These are phyloP conservation scores for Opeltia flavorubescens DNA, from an alignment of 495 filamentous ascomycete genomes.

Conservation along the genomic window DNA sequence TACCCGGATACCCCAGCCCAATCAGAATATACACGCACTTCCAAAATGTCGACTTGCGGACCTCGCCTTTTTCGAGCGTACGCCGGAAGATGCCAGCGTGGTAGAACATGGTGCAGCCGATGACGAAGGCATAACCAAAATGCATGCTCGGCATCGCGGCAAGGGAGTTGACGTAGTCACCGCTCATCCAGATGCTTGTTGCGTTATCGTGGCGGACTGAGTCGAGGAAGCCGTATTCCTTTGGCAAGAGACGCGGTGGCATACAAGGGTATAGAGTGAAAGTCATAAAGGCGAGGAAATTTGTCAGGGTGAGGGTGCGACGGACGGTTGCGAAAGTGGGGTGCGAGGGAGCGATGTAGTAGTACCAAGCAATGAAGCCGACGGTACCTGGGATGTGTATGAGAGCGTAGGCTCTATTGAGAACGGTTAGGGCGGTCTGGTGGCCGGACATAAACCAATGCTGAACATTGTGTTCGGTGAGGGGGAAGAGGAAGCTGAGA, in stretches of 20 bases:
- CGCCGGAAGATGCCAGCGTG: conserved; percentile 39
- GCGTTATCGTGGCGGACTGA: conserved; percentile 48
- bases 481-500: conserved; percentile 39
- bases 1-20: conserved; percentile 39
- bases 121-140: conserved; percentile 46
- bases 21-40: conserved; percentile 31
- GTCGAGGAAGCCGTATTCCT: conserved; percentile 47
- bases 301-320: conserved; percentile 49
- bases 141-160: conserved; percentile 47
- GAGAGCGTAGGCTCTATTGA: conserved; percentile 49
- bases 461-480: conserved; percentile 41
- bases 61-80: conserved; percentile 30
- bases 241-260: conserved; percentile 47
- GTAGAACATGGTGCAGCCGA: conserved; percentile 44
- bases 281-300: conserved; percentile 44
- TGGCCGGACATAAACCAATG: conserved; percentile 45
- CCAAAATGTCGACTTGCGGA: conserved; percentile 24
- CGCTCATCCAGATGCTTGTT: conserved; percentile 44
- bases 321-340: conserved; percentile 41
- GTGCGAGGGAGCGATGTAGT: conserved; percentile 42
- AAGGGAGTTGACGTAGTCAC: conserved; percentile 41
- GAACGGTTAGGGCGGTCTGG: conserved; percentile 36
- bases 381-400: conserved; percentile 57
- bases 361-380: conserved; percentile 53
- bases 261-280: conserved; percentile 52